Conservation (phyloP, 75 land plant species). For the Isoetes taiwanensis region DNA sequence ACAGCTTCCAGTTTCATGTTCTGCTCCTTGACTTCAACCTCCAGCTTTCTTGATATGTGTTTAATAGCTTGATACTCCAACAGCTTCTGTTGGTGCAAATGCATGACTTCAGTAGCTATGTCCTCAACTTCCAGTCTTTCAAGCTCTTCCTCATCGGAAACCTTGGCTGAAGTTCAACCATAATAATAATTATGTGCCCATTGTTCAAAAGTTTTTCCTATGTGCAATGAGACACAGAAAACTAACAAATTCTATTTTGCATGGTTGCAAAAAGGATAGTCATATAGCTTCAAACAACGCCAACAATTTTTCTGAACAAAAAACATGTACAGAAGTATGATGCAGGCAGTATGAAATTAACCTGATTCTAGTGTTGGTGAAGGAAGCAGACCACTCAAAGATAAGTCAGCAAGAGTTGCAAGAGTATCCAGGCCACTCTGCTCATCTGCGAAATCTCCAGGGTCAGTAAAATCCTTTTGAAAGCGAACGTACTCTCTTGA, state of each 20-base stretch:
- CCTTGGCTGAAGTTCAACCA: too few species aligned
- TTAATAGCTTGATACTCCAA: not conserved
- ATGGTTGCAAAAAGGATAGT: too few species aligned
- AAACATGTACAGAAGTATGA: too few species aligned
- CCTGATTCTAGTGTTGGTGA: conserved; percentile 39
- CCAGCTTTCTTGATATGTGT: not conserved
- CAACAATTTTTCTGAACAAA: too few species aligned
- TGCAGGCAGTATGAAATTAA: conserved; percentile 7
- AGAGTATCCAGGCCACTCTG: conserved; percentile 64
- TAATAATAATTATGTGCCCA: too few species aligned
- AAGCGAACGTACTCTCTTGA: not conserved
- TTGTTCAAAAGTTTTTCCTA: too few species aligned
- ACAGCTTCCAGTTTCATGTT: too few species aligned
- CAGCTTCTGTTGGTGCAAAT: not conserved
- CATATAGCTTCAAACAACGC: too few species aligned
- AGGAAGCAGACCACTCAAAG: conserved; percentile 43
- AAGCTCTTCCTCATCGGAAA: not conserved
- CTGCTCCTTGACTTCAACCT: not conserved
- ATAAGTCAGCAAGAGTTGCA: conserved; percentile 71
- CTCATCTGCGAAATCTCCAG: conserved; percentile 39
- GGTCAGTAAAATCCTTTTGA: not conserved
- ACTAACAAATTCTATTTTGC: too few species aligned
- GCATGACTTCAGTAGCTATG: not conserved
- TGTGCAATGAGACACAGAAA: not conserved
- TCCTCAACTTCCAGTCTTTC: not conserved